These are phyloP conservation scores for Silene uniflora DNA, from an alignment of 148 eudicot genomes.

Conservation along the genomic window DNA sequence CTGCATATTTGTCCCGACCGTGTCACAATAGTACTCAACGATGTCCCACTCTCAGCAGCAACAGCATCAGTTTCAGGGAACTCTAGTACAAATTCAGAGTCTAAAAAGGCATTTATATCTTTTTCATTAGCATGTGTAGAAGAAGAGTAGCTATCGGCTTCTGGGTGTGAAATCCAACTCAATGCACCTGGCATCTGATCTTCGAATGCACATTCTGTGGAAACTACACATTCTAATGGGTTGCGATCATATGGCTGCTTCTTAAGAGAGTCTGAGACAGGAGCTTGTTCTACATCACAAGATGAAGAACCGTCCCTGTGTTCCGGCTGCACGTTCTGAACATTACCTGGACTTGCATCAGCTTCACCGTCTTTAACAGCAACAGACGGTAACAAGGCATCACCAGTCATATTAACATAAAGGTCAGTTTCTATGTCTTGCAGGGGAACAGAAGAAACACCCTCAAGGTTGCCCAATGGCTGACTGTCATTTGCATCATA, in stretches of 20 bases:
- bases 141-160: conserved; percentile 19
- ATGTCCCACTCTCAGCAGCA: conserved; percentile 31
- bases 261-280: neutral
- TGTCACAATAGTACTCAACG: conserved; percentile 34
- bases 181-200: conserved; percentile 13
- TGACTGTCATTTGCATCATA: conserved; percentile 28
- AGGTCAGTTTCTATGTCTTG: conserved; percentile 3
- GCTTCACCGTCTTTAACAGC: conserved; percentile 9
- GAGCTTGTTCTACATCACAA: conserved; percentile 3
- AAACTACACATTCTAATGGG: conserved; percentile 18
- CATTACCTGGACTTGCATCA: conserved; percentile 16
- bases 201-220: conserved; percentile 16
- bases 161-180: conserved; percentile 21
- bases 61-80: conserved; percentile 23
- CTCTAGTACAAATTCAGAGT: conserved; percentile 25
- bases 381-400: conserved; percentile 18
- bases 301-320: conserved; percentile 1
- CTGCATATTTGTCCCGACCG: conserved; percentile 55
- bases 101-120: conserved; percentile 20
- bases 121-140: conserved; percentile 21
- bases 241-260: conserved; percentile 15
- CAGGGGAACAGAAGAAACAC: conserved; percentile 12
- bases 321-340: neutral
- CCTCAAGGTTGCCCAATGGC: conserved; percentile 9
- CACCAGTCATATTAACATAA: neutral